Base-by-base conservation (phyloP, 1,139 yeast species). In the Kodamaea derodonti region DNA sequence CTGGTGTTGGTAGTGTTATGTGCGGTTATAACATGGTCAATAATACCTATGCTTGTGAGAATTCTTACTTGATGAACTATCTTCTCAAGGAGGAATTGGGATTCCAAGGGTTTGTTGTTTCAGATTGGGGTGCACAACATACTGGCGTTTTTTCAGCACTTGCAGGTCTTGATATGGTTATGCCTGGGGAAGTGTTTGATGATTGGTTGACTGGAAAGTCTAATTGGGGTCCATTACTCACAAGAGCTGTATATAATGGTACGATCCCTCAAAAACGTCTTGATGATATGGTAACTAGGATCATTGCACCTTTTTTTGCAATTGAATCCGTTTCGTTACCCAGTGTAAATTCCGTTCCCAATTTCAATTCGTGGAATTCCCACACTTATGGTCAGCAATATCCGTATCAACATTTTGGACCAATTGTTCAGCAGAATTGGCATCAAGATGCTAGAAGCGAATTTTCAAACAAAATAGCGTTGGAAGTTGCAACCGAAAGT, bases 101-200 rank as follows among this genome's bases (percentile, higher is more conserved):
- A 1, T 80, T 79, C 48, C 82, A 79, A 53, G 86, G 85, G 0
- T 78, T 77, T 52, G 80, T 80, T 5, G 70, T 78, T 37, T 70
- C 81, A 22, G 85, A 79, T 48, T 78, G 84, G 84, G 78, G 77
- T 17, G 84, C 81, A 4, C 78, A 73, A 40, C 78, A 73, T 42
- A 54, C 74, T 13, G 84, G 84, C 7, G 75, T 78, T 4, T 65
- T 67, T 35, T 67, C 81, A 1, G 78, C 76, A 1, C 55, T 75
- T 20, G 71, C 83, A 2, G 86, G 86, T 1, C 56, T 77, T 29
- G 85, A 80, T 55, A 76, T 80, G 82, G 63, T 73, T 4, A 78
- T 80, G 84, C 85, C 85, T 0, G 84, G 83, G 20, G 79, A 75
- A 39, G 60, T 70, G 1, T 67, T 67, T 41, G 72, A 71, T 37